A percentile compares a stretch with the other conserved stretches of the same genome.
Evolutionary conservation across 2,329 filamentous ascomycete genomes (phyloP).

Genomic region (Xylaria sp.): DNA sequence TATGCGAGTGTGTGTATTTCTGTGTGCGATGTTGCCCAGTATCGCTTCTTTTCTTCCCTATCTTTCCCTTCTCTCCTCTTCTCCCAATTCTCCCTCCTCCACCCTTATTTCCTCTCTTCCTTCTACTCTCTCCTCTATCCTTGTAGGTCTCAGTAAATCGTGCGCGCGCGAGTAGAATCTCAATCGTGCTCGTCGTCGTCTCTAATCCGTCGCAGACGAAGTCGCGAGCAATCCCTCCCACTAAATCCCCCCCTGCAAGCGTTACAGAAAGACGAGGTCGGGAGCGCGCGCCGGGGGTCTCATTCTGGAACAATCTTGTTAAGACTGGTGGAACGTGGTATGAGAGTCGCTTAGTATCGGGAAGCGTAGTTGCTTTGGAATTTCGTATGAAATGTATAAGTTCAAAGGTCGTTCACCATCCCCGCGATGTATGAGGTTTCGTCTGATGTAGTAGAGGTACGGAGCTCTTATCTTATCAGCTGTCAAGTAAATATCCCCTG

Average conservation of each 20-base stretch:
- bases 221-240: neutral
- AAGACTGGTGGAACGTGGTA: neutral
- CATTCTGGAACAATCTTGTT: slow-evolving; percentile 16
- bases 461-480: slow-evolving; percentile 33
- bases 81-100: neutral
- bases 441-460: neutral
- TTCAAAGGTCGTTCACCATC: neutral
- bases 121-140: no score
- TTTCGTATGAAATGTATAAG: neutral
- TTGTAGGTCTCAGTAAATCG: neutral
- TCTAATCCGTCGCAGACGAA: neutral
- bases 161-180: neutral
- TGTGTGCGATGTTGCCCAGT: no score
- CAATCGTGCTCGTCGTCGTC: neutral
- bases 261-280: slow-evolving; percentile 22
- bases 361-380: neutral
- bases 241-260: neutral
- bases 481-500: neutral
- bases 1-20: no score
- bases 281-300: neutral
- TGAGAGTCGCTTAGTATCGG: neutral
- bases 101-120: neutral
- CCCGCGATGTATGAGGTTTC: slow-evolving; percentile 11
- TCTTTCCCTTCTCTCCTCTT: neutral
- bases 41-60: no score